These are phyloP conservation scores for Aspergillus sp. DNA, from an alignment of 2,329 filamentous ascomycete genomes.

Conservation along the genomic window DNA sequence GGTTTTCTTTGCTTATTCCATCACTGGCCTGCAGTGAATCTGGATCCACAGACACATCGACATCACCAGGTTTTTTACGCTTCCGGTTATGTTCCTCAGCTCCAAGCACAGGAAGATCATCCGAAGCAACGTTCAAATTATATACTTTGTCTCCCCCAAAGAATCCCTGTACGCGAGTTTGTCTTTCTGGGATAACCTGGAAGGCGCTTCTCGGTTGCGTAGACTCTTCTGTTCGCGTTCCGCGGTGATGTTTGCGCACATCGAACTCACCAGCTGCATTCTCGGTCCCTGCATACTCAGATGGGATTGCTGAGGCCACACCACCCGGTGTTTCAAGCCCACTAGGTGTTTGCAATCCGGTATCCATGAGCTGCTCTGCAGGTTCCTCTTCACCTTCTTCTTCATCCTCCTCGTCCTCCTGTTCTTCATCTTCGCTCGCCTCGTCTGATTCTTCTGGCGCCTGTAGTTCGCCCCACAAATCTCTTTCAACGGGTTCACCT, in stretches of 20 bases:
- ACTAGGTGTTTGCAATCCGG: constrained; percentile 57
- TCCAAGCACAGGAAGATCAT: constrained; percentile 66
- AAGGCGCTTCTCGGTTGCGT: constrained; percentile 70
- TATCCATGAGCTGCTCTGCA: constrained; percentile 15
- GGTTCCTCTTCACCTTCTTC: constrained; percentile 39
- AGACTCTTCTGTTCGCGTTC: constrained; percentile 81
- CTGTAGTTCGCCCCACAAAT: constrained; percentile 87
- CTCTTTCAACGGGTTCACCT: constrained; percentile 77
- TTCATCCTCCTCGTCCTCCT: constrained; percentile 55
- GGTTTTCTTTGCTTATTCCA: constrained; percentile 75
- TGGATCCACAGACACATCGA: constrained; percentile 85
- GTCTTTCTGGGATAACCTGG: constrained; percentile 81
- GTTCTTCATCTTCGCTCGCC: constrained; percentile 63
- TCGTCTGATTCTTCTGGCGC: constrained; percentile 66
- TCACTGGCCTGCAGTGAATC: constrained; percentile 70
- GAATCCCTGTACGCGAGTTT: constrained; percentile 81
- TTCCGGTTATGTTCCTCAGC: constrained; percentile 70
- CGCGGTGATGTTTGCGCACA: constrained; percentile 76
- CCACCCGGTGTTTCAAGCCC: constrained; percentile 77
- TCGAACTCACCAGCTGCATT: constrained; percentile 82
- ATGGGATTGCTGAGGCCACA: constrained; percentile 70
- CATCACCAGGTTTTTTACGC: constrained; percentile 91
- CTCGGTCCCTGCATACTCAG: constrained; percentile 69
- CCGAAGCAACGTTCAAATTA: constrained; percentile 62
- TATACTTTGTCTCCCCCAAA: constrained; percentile 94